phyloP scores from a whole-genome alignment of 345 rosid genomes.

The Eucalyptus melliodora region DNA sequence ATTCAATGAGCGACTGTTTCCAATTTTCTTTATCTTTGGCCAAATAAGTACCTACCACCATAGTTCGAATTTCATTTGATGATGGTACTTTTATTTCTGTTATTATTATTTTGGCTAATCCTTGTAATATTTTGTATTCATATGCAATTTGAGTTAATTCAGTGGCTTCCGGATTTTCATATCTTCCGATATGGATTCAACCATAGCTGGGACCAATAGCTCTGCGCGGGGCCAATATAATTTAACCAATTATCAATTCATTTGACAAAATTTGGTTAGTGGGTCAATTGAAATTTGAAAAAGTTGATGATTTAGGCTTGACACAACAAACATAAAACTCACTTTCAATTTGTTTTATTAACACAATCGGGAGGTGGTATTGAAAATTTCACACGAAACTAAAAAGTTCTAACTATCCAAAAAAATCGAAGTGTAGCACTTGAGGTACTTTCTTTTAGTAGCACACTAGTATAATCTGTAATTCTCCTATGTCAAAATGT shows the following conservation, averaged over 20 bases:
- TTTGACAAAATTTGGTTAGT: background rate
- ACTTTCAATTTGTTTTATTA: background rate
- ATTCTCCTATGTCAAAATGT: too few relatives aligned
- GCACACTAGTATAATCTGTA: too few relatives aligned
- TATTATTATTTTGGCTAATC: too few relatives aligned
- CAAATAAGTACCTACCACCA: too few relatives aligned
- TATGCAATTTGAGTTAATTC: too few relatives aligned
- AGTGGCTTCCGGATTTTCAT: too few relatives aligned
- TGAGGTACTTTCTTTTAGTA: background rate
- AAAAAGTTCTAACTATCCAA: background rate
- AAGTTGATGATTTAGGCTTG: background rate
- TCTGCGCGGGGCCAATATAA: background rate
- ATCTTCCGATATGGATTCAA: too few relatives aligned
- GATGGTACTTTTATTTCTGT: too few relatives aligned
- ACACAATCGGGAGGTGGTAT: background rate
- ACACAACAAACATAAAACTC: background rate
- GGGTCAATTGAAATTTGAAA: too few relatives aligned
- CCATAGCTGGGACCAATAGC: too few relatives aligned
- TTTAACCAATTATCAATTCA: background rate
- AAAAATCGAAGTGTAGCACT: background rate
- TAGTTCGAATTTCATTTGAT: too few relatives aligned
- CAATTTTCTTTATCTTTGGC: background rate
- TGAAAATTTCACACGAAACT: background rate
- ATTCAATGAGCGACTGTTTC: background rate
- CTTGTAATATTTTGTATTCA: too few relatives aligned